Evolutionary conservation across 768 basidiomycete genomes (phyloP).

Genomic region (Pleurotus ostreatus): DNA sequence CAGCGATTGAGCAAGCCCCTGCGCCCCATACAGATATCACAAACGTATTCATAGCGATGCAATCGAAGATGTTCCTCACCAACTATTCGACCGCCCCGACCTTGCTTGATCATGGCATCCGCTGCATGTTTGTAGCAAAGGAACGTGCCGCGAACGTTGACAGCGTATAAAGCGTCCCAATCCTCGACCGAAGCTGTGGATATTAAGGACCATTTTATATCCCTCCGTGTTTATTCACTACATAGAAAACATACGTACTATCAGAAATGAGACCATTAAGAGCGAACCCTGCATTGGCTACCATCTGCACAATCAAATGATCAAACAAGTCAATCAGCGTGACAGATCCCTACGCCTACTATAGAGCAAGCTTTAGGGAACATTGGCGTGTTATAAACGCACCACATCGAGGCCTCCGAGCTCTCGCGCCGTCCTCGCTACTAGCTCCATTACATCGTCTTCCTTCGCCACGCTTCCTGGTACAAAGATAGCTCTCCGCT

Average conservation of each 20-base stretch:
- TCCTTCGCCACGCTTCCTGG: conserved; percentile 11
- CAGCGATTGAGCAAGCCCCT: conserved; percentile 36
- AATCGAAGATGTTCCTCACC: too few relatives aligned
- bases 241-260: background rate
- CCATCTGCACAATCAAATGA: conserved; percentile 17
- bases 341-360: too few relatives aligned
- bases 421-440: background rate
- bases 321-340: too few relatives aligned
- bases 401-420: conserved; percentile 9
- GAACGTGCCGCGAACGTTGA: conserved; percentile 38
- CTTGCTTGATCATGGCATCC: conserved; percentile 37
- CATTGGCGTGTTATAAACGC: background rate
- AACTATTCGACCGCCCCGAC: conserved; percentile 34
- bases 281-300: conserved; percentile 25
- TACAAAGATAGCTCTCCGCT: background rate
- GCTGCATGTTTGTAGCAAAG: conserved; percentile 40
- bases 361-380: too few relatives aligned
- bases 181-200: conserved; percentile 22
- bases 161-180: conserved; percentile 24
- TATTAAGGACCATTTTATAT: conserved; percentile 8
- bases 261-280: background rate
- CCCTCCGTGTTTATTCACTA: background rate
- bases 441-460: conserved; percentile 1
- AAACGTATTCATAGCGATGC: too few relatives aligned
- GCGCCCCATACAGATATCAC: too few relatives aligned